These are phyloP conservation scores for Arthrobotrys musiformis DNA, from an alignment of 2,329 filamentous ascomycete species.

Conservation along the genomic window DNA sequence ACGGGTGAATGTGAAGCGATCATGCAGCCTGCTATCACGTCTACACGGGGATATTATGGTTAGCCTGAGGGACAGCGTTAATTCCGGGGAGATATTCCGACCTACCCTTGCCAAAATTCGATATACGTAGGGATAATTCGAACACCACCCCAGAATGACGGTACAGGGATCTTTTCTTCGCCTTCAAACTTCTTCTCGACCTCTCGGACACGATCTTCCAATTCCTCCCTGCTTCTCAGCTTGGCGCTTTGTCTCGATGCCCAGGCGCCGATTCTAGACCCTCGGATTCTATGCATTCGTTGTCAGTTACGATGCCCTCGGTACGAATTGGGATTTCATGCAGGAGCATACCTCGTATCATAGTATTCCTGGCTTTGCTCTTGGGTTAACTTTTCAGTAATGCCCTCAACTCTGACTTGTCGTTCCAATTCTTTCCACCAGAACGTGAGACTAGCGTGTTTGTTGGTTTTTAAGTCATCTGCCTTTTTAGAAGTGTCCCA, in stretches of 20 bases:
- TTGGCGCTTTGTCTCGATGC: constrained; percentile 88
- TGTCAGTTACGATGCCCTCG: constrained; percentile 62
- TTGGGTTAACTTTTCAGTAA: constrained; percentile 72
- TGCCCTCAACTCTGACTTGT: constrained; percentile 89
- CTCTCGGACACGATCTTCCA: constrained; percentile 82
- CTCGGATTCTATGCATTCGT: constrained; percentile 75
- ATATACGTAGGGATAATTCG: constrained; percentile 84
- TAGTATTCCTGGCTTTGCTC: constrained; percentile 79
- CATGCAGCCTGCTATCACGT: constrained; percentile 86
- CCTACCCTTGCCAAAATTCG: constrained; percentile 78
- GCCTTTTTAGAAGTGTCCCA: constrained; percentile 80
- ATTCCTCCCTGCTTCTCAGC: constrained; percentile 74
- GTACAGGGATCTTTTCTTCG: constrained; percentile 83
- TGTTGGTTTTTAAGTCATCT: constrained; percentile 76
- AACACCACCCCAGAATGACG: constrained; percentile 93
- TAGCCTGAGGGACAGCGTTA: not conserved
- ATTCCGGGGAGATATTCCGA: constrained; percentile 13
- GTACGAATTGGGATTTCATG: constrained; percentile 5
- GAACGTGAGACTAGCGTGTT: constrained; percentile 84
- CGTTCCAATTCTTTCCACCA: constrained; percentile 88
- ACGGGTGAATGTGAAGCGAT: constrained; percentile 86
- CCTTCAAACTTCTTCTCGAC: constrained; percentile 79
- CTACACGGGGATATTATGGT: constrained; percentile 68
- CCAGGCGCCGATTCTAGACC: constrained; percentile 89
- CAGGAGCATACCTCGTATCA: constrained; percentile 67